Base-by-base conservation (phyloP, 2,329 filamentous ascomycete species). In the Lomentospora prolificans region DNA sequence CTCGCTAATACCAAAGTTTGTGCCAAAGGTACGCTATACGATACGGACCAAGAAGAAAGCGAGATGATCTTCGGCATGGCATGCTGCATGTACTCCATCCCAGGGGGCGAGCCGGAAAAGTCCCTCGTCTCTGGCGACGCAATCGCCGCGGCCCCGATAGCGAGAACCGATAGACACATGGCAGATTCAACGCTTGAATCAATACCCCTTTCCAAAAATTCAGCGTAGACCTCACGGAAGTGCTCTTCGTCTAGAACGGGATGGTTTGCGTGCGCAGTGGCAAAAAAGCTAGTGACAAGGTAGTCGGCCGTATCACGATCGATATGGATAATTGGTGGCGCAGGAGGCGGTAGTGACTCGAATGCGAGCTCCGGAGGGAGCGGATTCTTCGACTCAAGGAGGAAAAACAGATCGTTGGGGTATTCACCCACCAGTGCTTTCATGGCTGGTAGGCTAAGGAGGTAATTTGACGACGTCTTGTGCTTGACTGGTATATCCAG, bases 1-100 rank as follows among this genome's bases (percentile, higher is more conserved):
- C 66, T 67, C 1, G 64, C 67, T 3, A 69, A 59, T 3, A 68
- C 64, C 6, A 68, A 55, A 3, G 65, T 62, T 52, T 69, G 65
- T 1, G 64, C 58, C 1, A 67, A 58, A 6, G 64, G 53, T 3
- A 66, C 57, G 44, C 60, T 63, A 5, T 61, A 61, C 2, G 62
- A 62, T 52, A 67, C 67, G 1, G 64, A 66, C 64, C 64, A 66
- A 1, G 64, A 62, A 0, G 65, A 63, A n/a, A 61, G 59, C 3
- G 60, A 56, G 4, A 66, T 58, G 7, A 68, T 60, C 9, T 62
- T 66, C 0, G 63, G 63, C 57, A 68, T 56, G 2, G 66, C 66
- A 9, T 62, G 60, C 33, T 64, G 62, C 58, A 68, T 65, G 55
- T 64, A 69, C 31, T 62, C 59, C 58, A 67, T 65, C 12, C 66